Conservation (phyloP, 1,139 yeast species). For the Blastobotrys arbuscula region DNA sequence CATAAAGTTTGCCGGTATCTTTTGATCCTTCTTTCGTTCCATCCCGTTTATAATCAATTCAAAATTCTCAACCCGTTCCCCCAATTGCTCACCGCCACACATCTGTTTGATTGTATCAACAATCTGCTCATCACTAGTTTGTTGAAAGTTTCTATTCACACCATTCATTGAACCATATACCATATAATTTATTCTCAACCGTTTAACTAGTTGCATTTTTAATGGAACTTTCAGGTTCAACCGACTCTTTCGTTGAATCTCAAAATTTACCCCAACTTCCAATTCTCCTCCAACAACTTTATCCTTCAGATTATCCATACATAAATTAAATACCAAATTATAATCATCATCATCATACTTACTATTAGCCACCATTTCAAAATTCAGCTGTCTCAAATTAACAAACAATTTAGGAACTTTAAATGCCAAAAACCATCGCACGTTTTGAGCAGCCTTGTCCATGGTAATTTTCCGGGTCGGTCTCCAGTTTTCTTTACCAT, state of each 20-base stretch:
- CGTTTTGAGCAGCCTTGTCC: not conserved
- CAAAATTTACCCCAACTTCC: slow-evolving; percentile 4
- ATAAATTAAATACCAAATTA: not conserved
- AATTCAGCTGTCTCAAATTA: not conserved
- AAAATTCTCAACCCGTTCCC: not conserved
- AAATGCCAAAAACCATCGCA: slow-evolving; percentile 7
- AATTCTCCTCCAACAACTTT: not conserved
- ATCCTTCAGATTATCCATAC: not conserved
- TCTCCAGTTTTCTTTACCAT: not conserved
- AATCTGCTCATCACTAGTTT: not conserved
- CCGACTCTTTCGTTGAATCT: slow-evolving; percentile 3
- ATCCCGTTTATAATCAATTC: not conserved
- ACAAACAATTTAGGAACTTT: not conserved
- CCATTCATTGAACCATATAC: not conserved
- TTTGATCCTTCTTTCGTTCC: not conserved
- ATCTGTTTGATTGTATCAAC: slow-evolving; percentile 2
- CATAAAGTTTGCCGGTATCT: not conserved
- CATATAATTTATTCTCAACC: slow-evolving; percentile 4
- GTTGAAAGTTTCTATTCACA: not conserved
- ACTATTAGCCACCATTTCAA: slow-evolving; percentile 7
- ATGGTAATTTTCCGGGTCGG: slow-evolving; percentile 1
- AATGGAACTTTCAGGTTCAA: not conserved
- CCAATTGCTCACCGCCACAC: slow-evolving; percentile 6
- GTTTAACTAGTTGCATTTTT: slow-evolving; percentile 3
- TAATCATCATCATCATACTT: not conserved